These are phyloP conservation scores for Phytopythium ostracodes DNA, from an alignment of 352 stramenopile genomes.

Conservation along the genomic window DNA sequence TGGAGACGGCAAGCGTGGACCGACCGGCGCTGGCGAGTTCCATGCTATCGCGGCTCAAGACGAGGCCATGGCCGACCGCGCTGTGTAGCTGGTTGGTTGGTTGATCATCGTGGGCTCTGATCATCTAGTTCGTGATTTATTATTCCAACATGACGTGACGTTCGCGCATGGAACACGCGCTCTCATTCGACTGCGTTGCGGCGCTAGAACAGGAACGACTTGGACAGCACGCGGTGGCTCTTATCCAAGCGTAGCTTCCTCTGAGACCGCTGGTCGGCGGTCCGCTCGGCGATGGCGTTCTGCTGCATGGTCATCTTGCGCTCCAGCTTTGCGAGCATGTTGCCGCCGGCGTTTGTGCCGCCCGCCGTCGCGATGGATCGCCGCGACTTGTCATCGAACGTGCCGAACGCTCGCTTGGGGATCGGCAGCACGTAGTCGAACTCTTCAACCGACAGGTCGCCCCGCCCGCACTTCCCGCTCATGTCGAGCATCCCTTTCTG, in stretches of 20 bases:
- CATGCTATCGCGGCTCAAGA: neutral
- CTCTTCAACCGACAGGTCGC: slow-evolving; percentile 13
- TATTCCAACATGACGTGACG: neutral
- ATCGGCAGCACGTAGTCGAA: slow-evolving; percentile 7
- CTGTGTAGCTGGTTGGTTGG: neutral
- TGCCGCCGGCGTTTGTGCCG: slow-evolving; percentile 1
- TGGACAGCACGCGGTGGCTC: slow-evolving; percentile 28
- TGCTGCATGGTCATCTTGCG: slow-evolving; percentile 1
- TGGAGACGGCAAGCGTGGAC: neutral
- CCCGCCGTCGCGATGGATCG: slow-evolving; percentile 24
- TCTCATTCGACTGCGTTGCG: neutral
- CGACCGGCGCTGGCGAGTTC: neutral
- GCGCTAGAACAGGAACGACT: slow-evolving; percentile 39
- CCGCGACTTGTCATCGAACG: slow-evolving; percentile 8
- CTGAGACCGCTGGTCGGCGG: slow-evolving; percentile 14
- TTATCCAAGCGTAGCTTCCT: slow-evolving; percentile 19
- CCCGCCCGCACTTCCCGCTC: slow-evolving; percentile 12
- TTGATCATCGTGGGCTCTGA: neutral
- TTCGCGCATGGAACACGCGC: neutral
- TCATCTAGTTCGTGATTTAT: neutral
- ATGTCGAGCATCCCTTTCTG: slow-evolving; percentile 37
- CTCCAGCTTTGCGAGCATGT: neutral
- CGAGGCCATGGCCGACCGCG: slow-evolving; percentile 4
- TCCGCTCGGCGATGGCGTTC: neutral
- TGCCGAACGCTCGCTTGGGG: slow-evolving; percentile 21